Percentiles rank a stretch among this genome's conserved stretches.
These are phyloP conservation scores for Plectranthus barbatus DNA, from an alignment of 257 asterid genomes.

Conservation along the genomic window DNA sequence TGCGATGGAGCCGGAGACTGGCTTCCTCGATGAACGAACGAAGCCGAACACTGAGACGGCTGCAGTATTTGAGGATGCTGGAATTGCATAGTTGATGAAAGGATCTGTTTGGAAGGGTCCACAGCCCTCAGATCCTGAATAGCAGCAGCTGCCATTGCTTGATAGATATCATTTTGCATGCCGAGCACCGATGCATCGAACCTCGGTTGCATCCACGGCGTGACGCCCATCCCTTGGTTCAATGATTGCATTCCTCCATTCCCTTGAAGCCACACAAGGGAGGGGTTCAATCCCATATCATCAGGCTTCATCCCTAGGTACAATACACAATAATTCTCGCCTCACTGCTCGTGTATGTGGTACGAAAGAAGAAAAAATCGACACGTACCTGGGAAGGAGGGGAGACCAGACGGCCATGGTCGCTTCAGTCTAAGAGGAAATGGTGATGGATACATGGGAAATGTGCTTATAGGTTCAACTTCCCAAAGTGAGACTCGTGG, in stretches of 20 bases:
- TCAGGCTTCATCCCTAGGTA: conserved; percentile 48
- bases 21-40: conserved; percentile 28
- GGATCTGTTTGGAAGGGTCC: conserved; percentile 51
- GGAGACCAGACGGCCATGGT: conserved; percentile 70
- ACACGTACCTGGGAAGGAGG: conserved; percentile 42
- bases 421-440: conserved; percentile 62
- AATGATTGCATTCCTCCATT: conserved; percentile 47
- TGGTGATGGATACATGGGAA: conserved; percentile 70
- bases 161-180: conserved; percentile 59
- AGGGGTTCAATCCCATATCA: conserved; percentile 54
- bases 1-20: conserved; percentile 32
- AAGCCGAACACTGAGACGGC: conserved; percentile 33
- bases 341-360: background rate
- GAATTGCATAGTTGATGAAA: conserved; percentile 39
- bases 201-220: conserved; percentile 68
- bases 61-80: conserved; percentile 46
- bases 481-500: conserved; percentile 85
- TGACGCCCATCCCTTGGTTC: conserved; percentile 55
- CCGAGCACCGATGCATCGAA: conserved; percentile 37
- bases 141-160: conserved; percentile 67
- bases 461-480: conserved; percentile 71
- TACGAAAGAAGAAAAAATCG: no score
- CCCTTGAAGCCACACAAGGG: conserved; percentile 52
- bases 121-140: conserved; percentile 44
- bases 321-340: conserved; percentile 14